Percentiles rank a stretch among this genome's conserved stretches.
Conservation (phyloP, 169 alveolate genomes). For the Eimeria sp. region DNA sequence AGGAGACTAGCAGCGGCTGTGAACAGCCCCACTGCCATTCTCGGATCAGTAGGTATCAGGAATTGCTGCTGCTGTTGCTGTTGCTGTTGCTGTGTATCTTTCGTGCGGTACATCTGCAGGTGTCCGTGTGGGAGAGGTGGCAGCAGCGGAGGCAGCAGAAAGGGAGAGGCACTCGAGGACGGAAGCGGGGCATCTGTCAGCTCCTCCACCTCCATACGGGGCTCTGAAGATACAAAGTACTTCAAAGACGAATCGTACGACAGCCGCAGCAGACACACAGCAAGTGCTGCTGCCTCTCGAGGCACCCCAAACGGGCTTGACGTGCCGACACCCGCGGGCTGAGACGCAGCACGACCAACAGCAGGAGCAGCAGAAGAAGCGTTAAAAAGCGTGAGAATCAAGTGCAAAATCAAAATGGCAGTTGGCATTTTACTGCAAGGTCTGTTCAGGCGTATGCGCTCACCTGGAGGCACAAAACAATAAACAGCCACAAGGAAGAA, state of each 20-base stretch:
- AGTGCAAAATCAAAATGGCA: too few relatives aligned
- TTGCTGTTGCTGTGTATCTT: slow-evolving; percentile 2
- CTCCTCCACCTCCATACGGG: slow-evolving; percentile 14
- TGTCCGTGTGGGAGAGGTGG: slow-evolving; percentile 56
- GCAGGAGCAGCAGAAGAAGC: slow-evolving; percentile 23
- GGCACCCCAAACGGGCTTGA: slow-evolving; percentile 4
- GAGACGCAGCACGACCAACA: slow-evolving; percentile 31
- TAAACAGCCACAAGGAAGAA: slow-evolving; percentile 34
- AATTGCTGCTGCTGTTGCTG: slow-evolving; percentile 52
- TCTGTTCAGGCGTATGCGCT: not conserved
- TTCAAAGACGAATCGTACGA: slow-evolving; percentile 1
- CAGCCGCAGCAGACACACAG: slow-evolving; percentile 50
- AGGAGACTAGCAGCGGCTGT: slow-evolving; percentile 44
- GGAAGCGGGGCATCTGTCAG: not conserved
- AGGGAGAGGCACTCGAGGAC: slow-evolving; percentile 3
- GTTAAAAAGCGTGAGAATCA: not conserved
- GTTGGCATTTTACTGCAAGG: not conserved
- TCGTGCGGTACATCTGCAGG: slow-evolving; percentile 15
- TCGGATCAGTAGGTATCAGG: slow-evolving; percentile 55
- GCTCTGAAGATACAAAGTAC: not conserved
- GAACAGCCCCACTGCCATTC: slow-evolving; percentile 50
- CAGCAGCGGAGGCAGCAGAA: slow-evolving; percentile 70
- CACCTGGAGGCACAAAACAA: slow-evolving; percentile 56
- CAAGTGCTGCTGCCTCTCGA: slow-evolving; percentile 54
- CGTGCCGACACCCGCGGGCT: not conserved